Evolutionary conservation across 495 filamentous ascomycete species (phyloP).

Genomic region (Trichocladium uniseriatum): DNA sequence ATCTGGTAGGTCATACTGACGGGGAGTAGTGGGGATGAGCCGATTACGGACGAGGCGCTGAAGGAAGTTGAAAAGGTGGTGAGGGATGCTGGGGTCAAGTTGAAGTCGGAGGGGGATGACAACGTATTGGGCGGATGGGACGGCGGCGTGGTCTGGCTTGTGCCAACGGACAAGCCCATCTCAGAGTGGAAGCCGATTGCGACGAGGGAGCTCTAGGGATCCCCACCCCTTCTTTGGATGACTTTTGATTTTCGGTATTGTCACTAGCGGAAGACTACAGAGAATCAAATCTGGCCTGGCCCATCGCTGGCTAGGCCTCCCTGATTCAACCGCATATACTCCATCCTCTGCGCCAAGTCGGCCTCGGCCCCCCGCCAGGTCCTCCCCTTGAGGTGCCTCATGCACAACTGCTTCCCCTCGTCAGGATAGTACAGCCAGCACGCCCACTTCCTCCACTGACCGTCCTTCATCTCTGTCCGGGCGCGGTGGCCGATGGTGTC

Average conservation of each 20-base stretch:
- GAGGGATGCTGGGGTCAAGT: slow-evolving; percentile 15
- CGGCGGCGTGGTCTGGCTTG: slow-evolving; percentile 26
- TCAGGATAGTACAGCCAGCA: slow-evolving; percentile 41
- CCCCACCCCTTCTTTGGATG: too few species aligned
- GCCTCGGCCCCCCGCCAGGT: slow-evolving; percentile 34
- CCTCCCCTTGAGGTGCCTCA: slow-evolving; percentile 37
- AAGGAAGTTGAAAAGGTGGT: slow-evolving; percentile 14
- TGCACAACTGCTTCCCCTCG: slow-evolving; percentile 28
- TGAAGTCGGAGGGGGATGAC: neutral
- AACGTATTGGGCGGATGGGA: slow-evolving; percentile 23
- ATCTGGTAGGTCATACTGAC: neutral
- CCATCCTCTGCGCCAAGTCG: slow-evolving; percentile 18
- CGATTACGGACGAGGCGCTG: slow-evolving; percentile 15
- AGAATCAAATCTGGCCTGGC: neutral
- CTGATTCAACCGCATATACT: slow-evolving; percentile 21
- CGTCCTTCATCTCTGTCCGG: slow-evolving; percentile 39
- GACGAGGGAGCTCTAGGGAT: slow-evolving; percentile 17
- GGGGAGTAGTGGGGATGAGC: slow-evolving; percentile 14
- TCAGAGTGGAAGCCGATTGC: slow-evolving; percentile 26
- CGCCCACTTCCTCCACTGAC: slow-evolving; percentile 37
- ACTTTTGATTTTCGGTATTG: too few species aligned
- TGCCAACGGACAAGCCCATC: slow-evolving; percentile 22
- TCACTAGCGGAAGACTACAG: too few species aligned
- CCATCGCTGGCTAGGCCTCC: neutral
- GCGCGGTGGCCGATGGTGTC: slow-evolving; percentile 39